A percentile compares a stretch with the other conserved stretches of the same genome.
phyloP scores from a whole-genome alignment of 139 green algal species.

The Edaphochlamys debaryana region DNA sequence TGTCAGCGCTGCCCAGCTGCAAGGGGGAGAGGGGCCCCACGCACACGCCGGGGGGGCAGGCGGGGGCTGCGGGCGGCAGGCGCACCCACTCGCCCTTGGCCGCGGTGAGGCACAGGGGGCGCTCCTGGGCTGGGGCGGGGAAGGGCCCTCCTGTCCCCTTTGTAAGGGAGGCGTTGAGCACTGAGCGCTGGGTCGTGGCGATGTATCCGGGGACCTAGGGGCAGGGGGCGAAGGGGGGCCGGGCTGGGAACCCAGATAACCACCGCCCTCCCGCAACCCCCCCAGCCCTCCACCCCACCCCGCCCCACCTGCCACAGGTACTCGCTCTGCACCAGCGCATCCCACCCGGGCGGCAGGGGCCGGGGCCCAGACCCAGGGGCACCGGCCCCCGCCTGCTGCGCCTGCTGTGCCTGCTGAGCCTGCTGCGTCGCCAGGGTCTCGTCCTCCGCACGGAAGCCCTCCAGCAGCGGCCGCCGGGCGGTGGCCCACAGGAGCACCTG shows the following conservation, averaged over 20 bases:
- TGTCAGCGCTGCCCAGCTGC: not conserved
- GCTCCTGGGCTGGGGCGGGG: not conserved
- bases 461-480: not conserved
- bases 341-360: not conserved
- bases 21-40: not conserved
- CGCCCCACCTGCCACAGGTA: not conserved
- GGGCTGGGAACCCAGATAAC: no score
- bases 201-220: no score
- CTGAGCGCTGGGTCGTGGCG: no score
- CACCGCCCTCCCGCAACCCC: no score
- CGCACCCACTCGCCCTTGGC: not conserved
- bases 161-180: no score
- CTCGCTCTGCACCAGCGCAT: not conserved
- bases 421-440: not conserved
- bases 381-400: no score
- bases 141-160: no score
- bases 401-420: not conserved
- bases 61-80: not conserved
- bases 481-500: not conserved
- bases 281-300: no score
- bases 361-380: no score
- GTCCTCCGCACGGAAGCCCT: no score
- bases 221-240: no score
- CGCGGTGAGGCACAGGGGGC: not conserved
- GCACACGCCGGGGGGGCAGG: not conserved